Conservation (phyloP, 768 basidiomycete species). For the Suillus discolor region DNA sequence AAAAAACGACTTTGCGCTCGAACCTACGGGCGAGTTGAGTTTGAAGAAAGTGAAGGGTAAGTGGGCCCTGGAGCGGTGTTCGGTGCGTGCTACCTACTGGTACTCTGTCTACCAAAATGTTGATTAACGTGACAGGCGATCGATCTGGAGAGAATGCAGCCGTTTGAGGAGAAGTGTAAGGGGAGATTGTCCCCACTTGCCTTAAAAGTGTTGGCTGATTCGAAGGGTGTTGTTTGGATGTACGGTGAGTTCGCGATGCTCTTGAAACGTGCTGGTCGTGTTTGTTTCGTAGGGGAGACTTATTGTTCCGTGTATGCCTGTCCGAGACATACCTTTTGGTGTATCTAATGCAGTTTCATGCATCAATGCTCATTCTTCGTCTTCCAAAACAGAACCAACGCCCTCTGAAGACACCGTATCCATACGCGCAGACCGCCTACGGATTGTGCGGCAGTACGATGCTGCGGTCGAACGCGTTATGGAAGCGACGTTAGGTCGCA, state of each 20-base stretch:
- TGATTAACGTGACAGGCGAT: neutral
- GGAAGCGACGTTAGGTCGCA: slow-evolving; percentile 29
- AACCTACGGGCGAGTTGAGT: slow-evolving; percentile 21
- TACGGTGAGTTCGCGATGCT: slow-evolving; percentile 17
- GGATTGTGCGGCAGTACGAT: slow-evolving; percentile 23
- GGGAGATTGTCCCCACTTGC: slow-evolving; percentile 2
- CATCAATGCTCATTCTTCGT: neutral
- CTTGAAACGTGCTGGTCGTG: neutral
- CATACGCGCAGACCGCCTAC: slow-evolving; percentile 27
- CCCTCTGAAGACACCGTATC: slow-evolving; percentile 24
- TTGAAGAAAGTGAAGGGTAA: slow-evolving; percentile 20
- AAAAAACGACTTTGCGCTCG: slow-evolving; percentile 29
- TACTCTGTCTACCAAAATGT: neutral
- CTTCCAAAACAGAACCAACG: slow-evolving; percentile 24
- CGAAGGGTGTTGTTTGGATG: slow-evolving; percentile 17
- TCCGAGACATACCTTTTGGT: slow-evolving; percentile 23
- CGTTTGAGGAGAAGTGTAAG: neutral
- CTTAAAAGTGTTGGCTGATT: neutral
- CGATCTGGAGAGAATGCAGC: slow-evolving; percentile 4
- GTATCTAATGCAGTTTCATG: slow-evolving; percentile 19
- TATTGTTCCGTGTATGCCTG: neutral
- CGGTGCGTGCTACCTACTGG: neutral
- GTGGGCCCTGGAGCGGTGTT: slow-evolving; percentile 22
- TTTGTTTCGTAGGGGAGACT: neutral
- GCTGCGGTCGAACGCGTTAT: slow-evolving; percentile 16